Evolutionary conservation across 2,329 filamentous ascomycete species (phyloP), one percentile per base, ranked within the genome.

Genomic region (Fusarium sp.): DNA sequence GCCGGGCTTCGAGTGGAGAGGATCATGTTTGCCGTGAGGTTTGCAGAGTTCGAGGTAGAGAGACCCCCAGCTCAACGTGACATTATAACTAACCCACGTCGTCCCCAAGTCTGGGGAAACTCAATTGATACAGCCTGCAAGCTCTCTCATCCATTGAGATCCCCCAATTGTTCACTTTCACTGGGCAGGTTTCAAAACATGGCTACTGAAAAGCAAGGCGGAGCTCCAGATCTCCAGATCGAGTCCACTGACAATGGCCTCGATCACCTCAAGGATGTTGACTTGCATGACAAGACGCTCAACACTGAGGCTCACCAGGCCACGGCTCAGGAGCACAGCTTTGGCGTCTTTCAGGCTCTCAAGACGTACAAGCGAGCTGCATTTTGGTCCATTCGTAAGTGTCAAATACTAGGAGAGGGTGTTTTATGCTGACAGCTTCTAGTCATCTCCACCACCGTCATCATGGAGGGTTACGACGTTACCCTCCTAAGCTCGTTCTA

Each of bases 391-490:
- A 79, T 84, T 20, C 57, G 82, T 84, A 66, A 73, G 82, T 79
- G 31, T 22, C 5, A 22, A 17, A 16, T 14, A 24, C 14, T 11
- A 20, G 5, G 12, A 4, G 12, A n/a, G 17, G n/a, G 9, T 10
- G 6, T 17, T 1, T n/a, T n/a, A 11, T 22, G 35, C 70, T 76
- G 27, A 77, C 40, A 22, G 3, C 5, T 8, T 1, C n/a, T 7
- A 83, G 81, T 81, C 64, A 83, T 86, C 62, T 86, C 84, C 14
- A 82, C 82, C n/a, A 82, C 84, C 5, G 83, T 87, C 62, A 81
- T 87, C 69, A 87, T 87, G 86, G 86, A 87, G 67, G 86, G 86
- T 4, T 87, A 87, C 76, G 86, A 87, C 59, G 81, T 84, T 2
- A 85, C 84, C 36, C 79, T 88, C 0, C 76, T 88, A n/a, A 71